Conservation (phyloP, 176 grass and related monocot genomes). For the Elaeis guineensis region DNA sequence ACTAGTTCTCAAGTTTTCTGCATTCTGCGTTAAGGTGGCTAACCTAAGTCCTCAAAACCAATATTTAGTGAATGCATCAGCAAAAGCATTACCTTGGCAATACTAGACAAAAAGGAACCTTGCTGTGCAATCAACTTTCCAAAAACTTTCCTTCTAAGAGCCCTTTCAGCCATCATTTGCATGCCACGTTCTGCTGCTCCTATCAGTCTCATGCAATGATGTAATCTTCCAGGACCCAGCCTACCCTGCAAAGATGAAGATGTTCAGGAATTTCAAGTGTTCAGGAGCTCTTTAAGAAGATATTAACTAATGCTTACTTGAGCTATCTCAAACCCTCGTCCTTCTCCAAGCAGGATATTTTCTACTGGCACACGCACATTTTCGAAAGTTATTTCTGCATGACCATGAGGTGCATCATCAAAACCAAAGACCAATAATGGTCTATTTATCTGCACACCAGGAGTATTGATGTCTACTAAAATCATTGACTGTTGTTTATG, state of each 20-base stretch:
- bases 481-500: constrained; percentile 97
- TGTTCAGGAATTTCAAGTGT: not conserved
- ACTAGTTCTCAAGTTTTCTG: too few relatives aligned
- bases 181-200: constrained; percentile 94
- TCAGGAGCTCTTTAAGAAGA: not conserved
- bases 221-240: constrained; percentile 87
- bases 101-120: constrained; percentile 77
- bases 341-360: constrained; percentile 89
- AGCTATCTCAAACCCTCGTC: constrained; percentile 89
- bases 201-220: constrained; percentile 90
- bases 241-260: constrained; percentile 56
- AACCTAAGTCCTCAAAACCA: too few relatives aligned
- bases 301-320: constrained; percentile 40
- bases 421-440: constrained; percentile 89
- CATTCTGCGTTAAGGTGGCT: too few relatives aligned
- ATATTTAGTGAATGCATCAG: too few relatives aligned
- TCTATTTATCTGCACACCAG: constrained; percentile 76
- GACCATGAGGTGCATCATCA: constrained; percentile 90
- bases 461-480: constrained; percentile 72
- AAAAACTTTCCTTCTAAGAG: constrained; percentile 63
- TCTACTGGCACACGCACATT: constrained; percentile 68
- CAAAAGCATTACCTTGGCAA: constrained; percentile 56
- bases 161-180: constrained; percentile 74
- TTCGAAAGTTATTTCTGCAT: constrained; percentile 85
- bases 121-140: constrained; percentile 85